Percentiles rank a stretch among this genome's conserved stretches.
These are phyloP conservation scores for Colletotrichum cordylinicola DNA, from an alignment of 2,329 filamentous ascomycete genomes.

Conservation along the genomic window DNA sequence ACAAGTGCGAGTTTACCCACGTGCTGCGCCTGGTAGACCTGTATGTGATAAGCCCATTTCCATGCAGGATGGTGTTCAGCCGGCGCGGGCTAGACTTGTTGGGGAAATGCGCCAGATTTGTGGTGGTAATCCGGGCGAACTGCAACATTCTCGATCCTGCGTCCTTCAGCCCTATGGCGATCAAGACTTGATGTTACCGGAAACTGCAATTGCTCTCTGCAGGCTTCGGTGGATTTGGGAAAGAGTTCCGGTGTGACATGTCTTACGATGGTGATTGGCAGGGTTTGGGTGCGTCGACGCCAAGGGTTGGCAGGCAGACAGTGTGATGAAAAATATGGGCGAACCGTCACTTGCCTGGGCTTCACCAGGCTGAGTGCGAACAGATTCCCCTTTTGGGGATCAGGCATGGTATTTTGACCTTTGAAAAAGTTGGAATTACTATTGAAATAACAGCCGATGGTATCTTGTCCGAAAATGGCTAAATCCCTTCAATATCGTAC, in stretches of 20 bases:
- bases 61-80: neutral
- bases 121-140: neutral
- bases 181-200: neutral
- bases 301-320: neutral
- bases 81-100: neutral
- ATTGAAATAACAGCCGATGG: fast-evolving
- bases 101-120: neutral
- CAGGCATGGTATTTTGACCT: neutral
- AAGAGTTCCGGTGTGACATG: neutral
- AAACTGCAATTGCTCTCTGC: neutral
- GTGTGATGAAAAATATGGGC: neutral
- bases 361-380: neutral
- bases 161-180: neutral
- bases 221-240: neutral
- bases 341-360: fast-evolving
- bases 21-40: neutral
- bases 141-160: neutral
- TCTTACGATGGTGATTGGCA: neutral
- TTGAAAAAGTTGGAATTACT: neutral
- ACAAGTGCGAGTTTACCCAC: neutral
- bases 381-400: neutral
- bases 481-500: neutral
- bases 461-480: neutral
- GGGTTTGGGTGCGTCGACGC: neutral
- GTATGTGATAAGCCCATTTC: neutral